A percentile compares a stretch with the other conserved stretches of the same genome.
Conservation (phyloP, 495 filamentous ascomycete genomes). For the Cetradonia linearis region DNA sequence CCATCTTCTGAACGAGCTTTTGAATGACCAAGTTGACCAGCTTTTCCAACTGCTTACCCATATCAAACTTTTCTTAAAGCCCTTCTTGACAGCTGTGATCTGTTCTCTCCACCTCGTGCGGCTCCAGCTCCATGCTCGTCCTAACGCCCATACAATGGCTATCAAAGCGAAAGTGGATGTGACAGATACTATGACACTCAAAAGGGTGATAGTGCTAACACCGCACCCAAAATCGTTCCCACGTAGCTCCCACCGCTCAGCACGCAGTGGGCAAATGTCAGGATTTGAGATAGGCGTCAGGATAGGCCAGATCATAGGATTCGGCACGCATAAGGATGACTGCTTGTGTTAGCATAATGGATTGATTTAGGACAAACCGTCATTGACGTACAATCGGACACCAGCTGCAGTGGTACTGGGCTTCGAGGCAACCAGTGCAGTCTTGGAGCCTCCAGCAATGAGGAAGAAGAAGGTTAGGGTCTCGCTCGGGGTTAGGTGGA, state of each 20-base stretch:
- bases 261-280: constrained; percentile 39
- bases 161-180: constrained; percentile 31
- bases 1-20: not conserved
- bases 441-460: constrained; percentile 40
- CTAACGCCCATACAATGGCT: constrained; percentile 25
- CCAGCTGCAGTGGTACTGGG: constrained; percentile 41
- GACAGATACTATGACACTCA: constrained; percentile 35
- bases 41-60: not conserved
- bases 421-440: constrained; percentile 34
- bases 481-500: constrained; percentile 8
- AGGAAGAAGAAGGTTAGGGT: constrained; percentile 32
- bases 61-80: constrained; percentile 11
- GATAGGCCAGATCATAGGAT: constrained; percentile 33
- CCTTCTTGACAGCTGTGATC: constrained; percentile 21
- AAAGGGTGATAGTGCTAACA: constrained; percentile 40
- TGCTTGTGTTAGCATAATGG: constrained; percentile 21
- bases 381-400: constrained; percentile 42
- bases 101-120: constrained; percentile 23
- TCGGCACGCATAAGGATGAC: constrained; percentile 44
- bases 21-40: not conserved
- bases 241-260: constrained; percentile 46
- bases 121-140: constrained; percentile 26
- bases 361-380: constrained; percentile 3
- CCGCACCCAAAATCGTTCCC: constrained; percentile 40
- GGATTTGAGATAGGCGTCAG: constrained; percentile 36